Evolutionary conservation across 108 stramenopile species (phyloP).

Genomic region (Stephanodiscus triporus): DNA sequence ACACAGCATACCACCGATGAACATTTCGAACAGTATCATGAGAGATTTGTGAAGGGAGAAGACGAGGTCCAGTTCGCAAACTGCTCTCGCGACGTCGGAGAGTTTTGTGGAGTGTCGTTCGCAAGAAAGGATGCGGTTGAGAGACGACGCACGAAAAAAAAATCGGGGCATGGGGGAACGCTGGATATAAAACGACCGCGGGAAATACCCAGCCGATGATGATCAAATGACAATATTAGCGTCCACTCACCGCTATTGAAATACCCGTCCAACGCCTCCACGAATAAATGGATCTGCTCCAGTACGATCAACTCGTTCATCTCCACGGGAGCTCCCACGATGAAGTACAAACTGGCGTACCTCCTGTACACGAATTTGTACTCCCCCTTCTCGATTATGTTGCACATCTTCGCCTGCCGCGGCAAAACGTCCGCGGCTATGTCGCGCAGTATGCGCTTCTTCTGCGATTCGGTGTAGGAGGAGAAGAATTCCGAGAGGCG

Average conservation of each 20-base stretch:
- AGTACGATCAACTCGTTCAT: constrained; percentile 88
- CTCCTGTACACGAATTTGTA: constrained; percentile 92
- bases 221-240: background rate
- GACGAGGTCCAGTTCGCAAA: constrained; percentile 97
- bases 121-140: background rate
- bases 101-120: no score
- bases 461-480: constrained; percentile 83
- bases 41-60: constrained; percentile 97
- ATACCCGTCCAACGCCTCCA: constrained; percentile 97
- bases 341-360: constrained; percentile 89
- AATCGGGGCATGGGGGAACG: no score
- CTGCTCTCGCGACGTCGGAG: constrained; percentile 22
- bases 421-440: constrained; percentile 91
- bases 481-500: constrained; percentile 87
- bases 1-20: constrained; percentile 91
- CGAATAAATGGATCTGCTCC: constrained; percentile 98
- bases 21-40: constrained; percentile 93
- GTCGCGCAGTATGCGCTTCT: constrained; percentile 92
- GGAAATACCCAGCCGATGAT: background rate
- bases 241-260: constrained; percentile 79
- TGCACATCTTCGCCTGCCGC: constrained; percentile 98
- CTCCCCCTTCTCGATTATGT: constrained; percentile 96
- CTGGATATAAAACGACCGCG: constrained; percentile 1
- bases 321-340: constrained; percentile 79
- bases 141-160: background rate